Base-by-base conservation (phyloP, 352 stramenopile genomes). In the Pythium rishiriense region DNA sequence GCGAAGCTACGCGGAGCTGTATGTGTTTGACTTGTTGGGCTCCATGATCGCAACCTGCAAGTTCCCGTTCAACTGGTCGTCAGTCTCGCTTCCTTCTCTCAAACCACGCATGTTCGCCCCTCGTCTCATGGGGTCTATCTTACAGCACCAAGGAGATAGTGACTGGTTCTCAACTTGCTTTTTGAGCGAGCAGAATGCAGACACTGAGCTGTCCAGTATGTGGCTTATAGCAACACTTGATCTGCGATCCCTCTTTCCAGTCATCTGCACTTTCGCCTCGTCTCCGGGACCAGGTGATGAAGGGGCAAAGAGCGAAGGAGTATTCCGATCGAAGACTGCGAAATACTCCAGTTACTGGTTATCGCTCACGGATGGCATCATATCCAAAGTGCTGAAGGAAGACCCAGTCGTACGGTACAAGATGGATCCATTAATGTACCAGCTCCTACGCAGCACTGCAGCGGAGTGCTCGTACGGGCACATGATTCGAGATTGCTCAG, bases 211-310 rank as follows among this genome's bases (percentile, higher is more conserved):
- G 19, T 69, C 65, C 0, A 79, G 52, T 26, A 68, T 87, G 29
- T 94, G 83, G 85, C 41, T 94, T 22, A 75, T 81, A 45, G 72
- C 68, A 51, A 94, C 85, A 3, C 68, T 94, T 17, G 84, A 94
- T 64, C 59, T 87, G 15, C 57, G 60, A 42, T 69, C 76, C 5
- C 58, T 85, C 12, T 58, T 75, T 12, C 56, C 14, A 14, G 35
- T 19, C 4, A 19, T 68, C 35, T 19, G 17, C 7, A 37, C 3
- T 4, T 45, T 43, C 31, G 1, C 35, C 0, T 4, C 41, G 19
- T 47, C 45, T 33, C 15, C 19, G 5, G n/a, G 19, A 26, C 4
- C 35, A 9, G 45, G 6, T 21, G 35, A 45, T 49, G 24, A 41
- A 35, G 49, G 12, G 1, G 21, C 10, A 31, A 11, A 57, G 39